Conservation (phyloP, 2,329 filamentous ascomycete species). For the Sphaerulina musiva region DNA sequence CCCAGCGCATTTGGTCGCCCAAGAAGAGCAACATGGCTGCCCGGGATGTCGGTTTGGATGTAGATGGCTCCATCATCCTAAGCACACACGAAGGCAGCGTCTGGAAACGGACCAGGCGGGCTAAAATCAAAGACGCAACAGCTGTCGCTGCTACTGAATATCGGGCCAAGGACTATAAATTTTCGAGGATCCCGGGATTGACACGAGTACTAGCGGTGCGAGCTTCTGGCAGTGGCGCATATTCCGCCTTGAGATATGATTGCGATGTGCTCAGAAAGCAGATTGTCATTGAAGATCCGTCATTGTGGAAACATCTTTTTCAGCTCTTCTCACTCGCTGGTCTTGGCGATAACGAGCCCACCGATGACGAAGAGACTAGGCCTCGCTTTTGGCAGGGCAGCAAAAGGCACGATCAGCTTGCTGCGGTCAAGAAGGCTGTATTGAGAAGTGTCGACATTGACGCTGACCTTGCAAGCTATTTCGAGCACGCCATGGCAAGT, state of each 20-base stretch:
- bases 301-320: constrained; percentile 66
- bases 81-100: constrained; percentile 88
- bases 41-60: constrained; percentile 77
- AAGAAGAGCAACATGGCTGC: constrained; percentile 79
- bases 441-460: constrained; percentile 62
- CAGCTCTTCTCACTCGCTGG: constrained; percentile 62
- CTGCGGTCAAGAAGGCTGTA: constrained; percentile 50
- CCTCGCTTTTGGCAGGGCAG: constrained; percentile 46
- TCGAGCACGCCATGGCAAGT: constrained; percentile 35
- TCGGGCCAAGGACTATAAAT: constrained; percentile 87
- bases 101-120: constrained; percentile 78
- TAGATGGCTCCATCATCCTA: constrained; percentile 90
- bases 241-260: constrained; percentile 78
- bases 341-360: constrained; percentile 38
- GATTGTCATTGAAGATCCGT: constrained; percentile 60
- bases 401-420: constrained; percentile 42
- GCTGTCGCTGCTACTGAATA: constrained; percentile 47
- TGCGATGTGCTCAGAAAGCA: constrained; percentile 70
- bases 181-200: constrained; percentile 79
- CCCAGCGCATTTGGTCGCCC: constrained; percentile 81
- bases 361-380: constrained; percentile 38
- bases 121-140: constrained; percentile 66
- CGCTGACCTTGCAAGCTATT: constrained; percentile 51
- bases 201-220: constrained; percentile 78
- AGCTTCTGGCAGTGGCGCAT: constrained; percentile 84